Evolutionary conservation across 108 stramenopile species (phyloP), one percentile per base, ranked within the genome.

Genomic region (Asterionellopsis glacialis): DNA sequence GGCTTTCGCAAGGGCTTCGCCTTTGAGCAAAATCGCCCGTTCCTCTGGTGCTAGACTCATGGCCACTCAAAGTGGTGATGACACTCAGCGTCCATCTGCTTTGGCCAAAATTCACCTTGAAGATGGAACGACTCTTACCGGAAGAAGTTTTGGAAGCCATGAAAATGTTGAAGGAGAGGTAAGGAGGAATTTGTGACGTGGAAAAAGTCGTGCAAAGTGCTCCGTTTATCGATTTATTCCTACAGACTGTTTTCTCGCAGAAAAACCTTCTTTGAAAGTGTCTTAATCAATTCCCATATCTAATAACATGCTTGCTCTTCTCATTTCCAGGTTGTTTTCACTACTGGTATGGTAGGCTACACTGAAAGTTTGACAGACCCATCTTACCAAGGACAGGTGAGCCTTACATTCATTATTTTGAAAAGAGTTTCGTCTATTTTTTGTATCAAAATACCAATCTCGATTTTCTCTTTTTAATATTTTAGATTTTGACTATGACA

Each of bases 301-400:
- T 6, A 24, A 25, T 54, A 6, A 18, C 9, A 7, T 28, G 53
- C 26, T 28, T n/a, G n/a, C 5, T 27, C 23, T 28, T 24, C 23
- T 3, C 21, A 24, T 5, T 10, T 33, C 33, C 77, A 98, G 91
- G 96, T 99, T 50, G 98, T 99, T 45, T 99, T 99, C 76, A 94
- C 96, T 59, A 99, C 98, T 0, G 96, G 96, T 57, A 99, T 99
- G 98, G 98, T 99, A 15, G 98, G 98, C 52, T 99, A 99, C 80
- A 95, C 97, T 23, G 98, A 99, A 68, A 81, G 87, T 45, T 84
- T 99, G 72, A 99, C 98, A 1, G 98, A 99, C 79, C 98, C 98
- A 51, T 96, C 95, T 45, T 99, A 97, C 70, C 80, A 92, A 67
- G 97, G 97, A 19, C 96, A 97, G 83, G 33, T 33, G 33, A 33